Evolutionary conservation across 352 stramenopile species (phyloP), one percentile per base, ranked within the genome.

Genomic region (Globisporangium viniferum): DNA sequence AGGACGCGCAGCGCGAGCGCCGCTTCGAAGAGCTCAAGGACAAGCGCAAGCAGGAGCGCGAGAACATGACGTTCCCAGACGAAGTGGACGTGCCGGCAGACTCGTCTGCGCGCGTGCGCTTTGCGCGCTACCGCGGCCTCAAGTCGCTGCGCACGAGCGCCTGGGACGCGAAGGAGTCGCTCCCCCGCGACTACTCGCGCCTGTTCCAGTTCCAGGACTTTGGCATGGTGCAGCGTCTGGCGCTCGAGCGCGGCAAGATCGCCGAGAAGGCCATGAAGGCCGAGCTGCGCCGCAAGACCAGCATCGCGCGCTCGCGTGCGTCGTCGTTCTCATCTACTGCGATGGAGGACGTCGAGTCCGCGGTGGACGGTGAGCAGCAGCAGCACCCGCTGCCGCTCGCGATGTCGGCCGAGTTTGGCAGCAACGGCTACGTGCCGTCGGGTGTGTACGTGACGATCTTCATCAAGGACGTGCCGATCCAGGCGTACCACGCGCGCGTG

Each of bases 91-190:
- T 82, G 39, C 86, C 88, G 1, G 67, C 56, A 0, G 86, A 95
- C 51, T 77, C 79, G 15, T 70, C 79, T 36, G 88, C 82, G 20
- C 86, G 86, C 36, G 78, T 90, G 18, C 86, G 88, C 39, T 94
- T 95, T 66, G 88, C 88, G 20, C 87, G 87, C 6, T 99, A 99
- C 89, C 93, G 98, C 49, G 95, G 95, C 12, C 84, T 99, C 56
- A 98, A 99, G 79, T 98, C 83, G 57, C 98, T 99, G 70, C 92
- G 97, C 33, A 99, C 95, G 65, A 98, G 91, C 66, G 75, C 86
- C 59, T 99, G 98, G 98, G 97, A 99, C 73, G 86, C 97, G 2
- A 99, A 99, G 79, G 98, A 99, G 81, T 98, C 96, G 73, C 92
- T 99, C 8, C 98, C 98, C 27, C 86, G 91, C 31, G 93, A 98